Evolutionary conservation across 2,329 filamentous ascomycete genomes (phyloP), one percentile per base, ranked within the genome.

Genomic region (Sporothrix sp.): DNA sequence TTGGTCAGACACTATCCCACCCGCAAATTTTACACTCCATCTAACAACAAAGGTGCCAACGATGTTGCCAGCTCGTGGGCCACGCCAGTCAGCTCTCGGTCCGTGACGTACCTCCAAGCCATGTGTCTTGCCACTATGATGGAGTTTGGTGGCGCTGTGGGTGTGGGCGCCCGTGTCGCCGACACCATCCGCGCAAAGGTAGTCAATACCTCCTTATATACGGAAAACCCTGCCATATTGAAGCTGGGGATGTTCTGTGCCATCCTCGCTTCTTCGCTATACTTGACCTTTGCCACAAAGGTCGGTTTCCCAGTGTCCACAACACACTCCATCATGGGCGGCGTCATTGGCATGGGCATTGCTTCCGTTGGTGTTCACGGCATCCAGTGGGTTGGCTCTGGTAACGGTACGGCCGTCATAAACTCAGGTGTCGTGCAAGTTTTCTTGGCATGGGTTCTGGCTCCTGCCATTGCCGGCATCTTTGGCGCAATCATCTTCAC

Each of bases 51-150:
- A 65, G 68, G 67, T 58, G 66, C 61, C 63, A 71, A 81, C 67
- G 84, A 87, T 82, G 82, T 87, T 53, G 83, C 84, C 65, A 87
- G 87, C 70, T 78, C 82, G 2, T 87, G 81, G 78, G 82, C 82
- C n/a, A 85, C 81, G 30, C 82, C 78, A 56, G 84, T 87, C 52
- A 84, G 81, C 1, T 85, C 83, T 3, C 72, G 82, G 35, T 85
- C 83, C 52, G 65, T 84, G 37, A 74, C 75, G 16, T 76, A 81
- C 62, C 54, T 74, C 48, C 78, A 82, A 62, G 79, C 76, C 56
- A 78, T 79, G 76, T 57, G 73, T 11, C 65, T 78, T 25, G 78
- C 74, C 33, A 71, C 73, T 39, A 60, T 81, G 53, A 79, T 81
- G 68, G 80, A 84, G 63, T 78, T 83, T 57, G 63, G 71, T n/a